Conservation (phyloP, 1,284 basidiomycete species). For the Inonotus hispidus region DNA sequence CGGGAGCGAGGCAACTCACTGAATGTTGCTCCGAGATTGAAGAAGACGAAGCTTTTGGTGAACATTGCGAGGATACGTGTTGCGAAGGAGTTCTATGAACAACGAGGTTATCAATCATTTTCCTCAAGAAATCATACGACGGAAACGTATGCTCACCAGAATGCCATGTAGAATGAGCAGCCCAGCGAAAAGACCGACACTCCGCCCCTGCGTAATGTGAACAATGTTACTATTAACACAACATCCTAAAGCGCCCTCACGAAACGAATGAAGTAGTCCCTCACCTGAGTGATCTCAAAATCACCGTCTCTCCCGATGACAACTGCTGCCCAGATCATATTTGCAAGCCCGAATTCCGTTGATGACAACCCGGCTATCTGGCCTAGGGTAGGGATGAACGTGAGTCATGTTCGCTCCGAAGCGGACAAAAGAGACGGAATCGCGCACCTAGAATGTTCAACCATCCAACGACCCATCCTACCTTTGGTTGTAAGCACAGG, state of each 20-base stretch:
- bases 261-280: background rate
- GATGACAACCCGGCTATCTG: slow-evolving; percentile 82
- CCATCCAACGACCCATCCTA: slow-evolving; percentile 80
- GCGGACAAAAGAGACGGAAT: slow-evolving; percentile 22
- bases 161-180: slow-evolving; percentile 71
- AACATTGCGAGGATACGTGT: slow-evolving; percentile 77
- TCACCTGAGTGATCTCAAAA: slow-evolving; percentile 27
- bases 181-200: slow-evolving; percentile 71
- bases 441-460: slow-evolving; percentile 73
- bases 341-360: slow-evolving; percentile 84
- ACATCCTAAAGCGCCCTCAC: background rate
- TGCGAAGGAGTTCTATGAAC: slow-evolving; percentile 66
- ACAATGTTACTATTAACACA: background rate
- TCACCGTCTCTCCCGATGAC: slow-evolving; percentile 44
- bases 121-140: background rate
- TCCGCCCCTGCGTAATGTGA: slow-evolving; percentile 46
- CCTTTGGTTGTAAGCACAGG: slow-evolving; percentile 29
- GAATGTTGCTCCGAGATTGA: slow-evolving; percentile 76
- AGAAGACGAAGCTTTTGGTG: slow-evolving; percentile 80
- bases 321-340: slow-evolving; percentile 85
- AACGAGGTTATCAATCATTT: background rate
- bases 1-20: slow-evolving; percentile 32
- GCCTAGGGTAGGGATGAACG: slow-evolving; percentile 32
- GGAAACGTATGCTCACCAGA: slow-evolving; percentile 36
- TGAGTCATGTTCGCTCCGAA: slow-evolving; percentile 7